phyloP scores from a whole-genome alignment of 169 alveolate species.

The Amoebophrya sp. region DNA sequence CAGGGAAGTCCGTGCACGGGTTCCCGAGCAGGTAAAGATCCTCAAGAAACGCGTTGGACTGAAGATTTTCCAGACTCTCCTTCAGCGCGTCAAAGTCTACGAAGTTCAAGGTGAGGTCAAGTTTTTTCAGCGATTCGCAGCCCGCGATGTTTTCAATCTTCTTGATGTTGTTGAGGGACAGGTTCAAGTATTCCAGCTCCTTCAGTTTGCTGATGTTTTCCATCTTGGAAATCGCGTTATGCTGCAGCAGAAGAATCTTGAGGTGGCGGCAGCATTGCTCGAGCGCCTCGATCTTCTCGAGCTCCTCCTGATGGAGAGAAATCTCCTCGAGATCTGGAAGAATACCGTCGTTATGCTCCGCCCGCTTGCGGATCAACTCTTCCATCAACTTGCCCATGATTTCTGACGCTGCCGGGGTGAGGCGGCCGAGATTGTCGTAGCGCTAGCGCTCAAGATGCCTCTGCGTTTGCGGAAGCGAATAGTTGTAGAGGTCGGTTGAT shows the following conservation, averaged over 20 bases:
- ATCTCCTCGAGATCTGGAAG: conserved; percentile 75
- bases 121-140: conserved; percentile 72
- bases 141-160: conserved; percentile 65
- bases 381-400: conserved; percentile 36
- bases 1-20: conserved; percentile 51
- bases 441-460: too few species aligned
- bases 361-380: conserved; percentile 66
- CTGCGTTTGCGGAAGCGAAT: too few species aligned
- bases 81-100: conserved; percentile 58
- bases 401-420: too few species aligned
- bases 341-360: conserved; percentile 84
- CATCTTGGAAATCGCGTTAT: conserved; percentile 71
- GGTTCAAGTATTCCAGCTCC: conserved; percentile 75
- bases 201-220: conserved; percentile 66
- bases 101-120: conserved; percentile 81
- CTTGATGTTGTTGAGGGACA: conserved; percentile 70
- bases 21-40: conserved; percentile 72
- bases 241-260: conserved; percentile 71
- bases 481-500: too few species aligned
- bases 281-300: conserved; percentile 70
- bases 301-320: conserved; percentile 64
- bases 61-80: conserved; percentile 43
- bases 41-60: conserved; percentile 26
- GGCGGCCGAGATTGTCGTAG: too few species aligned
- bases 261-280: conserved; percentile 71